phyloP scores from a whole-genome alignment of 2,329 filamentous ascomycete genomes.

The Calycina marina region DNA sequence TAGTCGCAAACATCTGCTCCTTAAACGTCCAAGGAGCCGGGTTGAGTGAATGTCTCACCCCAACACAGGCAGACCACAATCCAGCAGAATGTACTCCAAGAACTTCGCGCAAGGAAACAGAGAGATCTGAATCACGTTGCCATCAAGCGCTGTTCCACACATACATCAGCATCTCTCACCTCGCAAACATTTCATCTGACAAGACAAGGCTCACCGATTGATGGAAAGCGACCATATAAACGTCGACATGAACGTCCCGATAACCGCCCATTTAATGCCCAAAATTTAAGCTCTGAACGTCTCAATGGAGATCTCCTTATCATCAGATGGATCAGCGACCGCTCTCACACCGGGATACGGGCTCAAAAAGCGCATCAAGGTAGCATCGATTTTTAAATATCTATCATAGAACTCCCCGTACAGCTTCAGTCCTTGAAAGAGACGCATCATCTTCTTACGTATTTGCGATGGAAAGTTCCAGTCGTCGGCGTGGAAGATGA shows the following conservation, averaged over 20 bases:
- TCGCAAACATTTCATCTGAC: neutral
- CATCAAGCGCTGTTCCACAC: conserved; percentile 6
- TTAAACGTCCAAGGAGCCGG: conserved; percentile 11
- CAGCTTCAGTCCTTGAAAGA: conserved; percentile 25
- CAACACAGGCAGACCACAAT: conserved; percentile 28
- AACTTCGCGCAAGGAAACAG: conserved; percentile 30
- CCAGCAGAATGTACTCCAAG: conserved; percentile 28
- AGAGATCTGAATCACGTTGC: conserved; percentile 25
- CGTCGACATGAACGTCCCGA: conserved; percentile 27
- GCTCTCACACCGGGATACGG: conserved; percentile 30
- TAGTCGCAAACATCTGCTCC: conserved; percentile 13
- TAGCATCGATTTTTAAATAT: conserved; percentile 28
- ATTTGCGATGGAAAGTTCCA: conserved; percentile 31
- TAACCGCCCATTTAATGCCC: conserved; percentile 26
- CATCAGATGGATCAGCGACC: conserved; percentile 25
- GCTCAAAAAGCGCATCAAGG: conserved; percentile 24
- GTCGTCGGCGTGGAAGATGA: conserved; percentile 28
- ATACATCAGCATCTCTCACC: too few species aligned
- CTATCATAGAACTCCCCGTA: conserved; percentile 29
- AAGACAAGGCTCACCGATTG: conserved; percentile 21
- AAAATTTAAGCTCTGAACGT: conserved; percentile 30
- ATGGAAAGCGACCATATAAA: conserved; percentile 28
- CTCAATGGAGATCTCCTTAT: conserved; percentile 25
- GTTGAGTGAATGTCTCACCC: conserved; percentile 20
- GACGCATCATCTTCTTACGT: conserved; percentile 27